Evolutionary conservation across 192 early-diverging fungal species (phyloP).

Genomic region (Coemansia sp.): DNA sequence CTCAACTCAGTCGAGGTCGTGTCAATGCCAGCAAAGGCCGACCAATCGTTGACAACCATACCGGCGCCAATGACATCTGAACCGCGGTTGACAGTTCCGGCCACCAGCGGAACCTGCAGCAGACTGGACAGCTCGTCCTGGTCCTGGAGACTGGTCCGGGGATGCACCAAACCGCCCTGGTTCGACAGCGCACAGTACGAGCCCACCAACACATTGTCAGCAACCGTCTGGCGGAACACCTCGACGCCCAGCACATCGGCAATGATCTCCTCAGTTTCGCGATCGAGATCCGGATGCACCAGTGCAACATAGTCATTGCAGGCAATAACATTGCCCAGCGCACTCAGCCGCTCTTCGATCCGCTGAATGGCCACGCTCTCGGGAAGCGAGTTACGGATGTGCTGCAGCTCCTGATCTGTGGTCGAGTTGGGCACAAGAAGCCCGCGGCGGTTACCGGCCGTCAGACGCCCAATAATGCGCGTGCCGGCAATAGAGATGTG

Average conservation of each 20-base stretch:
- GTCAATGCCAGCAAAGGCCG: slow-evolving; percentile 95
- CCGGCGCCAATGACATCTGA: slow-evolving; percentile 97
- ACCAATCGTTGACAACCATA: slow-evolving; percentile 98
- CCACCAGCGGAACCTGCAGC: slow-evolving; percentile 95
- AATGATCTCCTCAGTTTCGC: slow-evolving; percentile 99
- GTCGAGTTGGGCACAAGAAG: slow-evolving; percentile 93
- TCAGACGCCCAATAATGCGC: slow-evolving; percentile 93
- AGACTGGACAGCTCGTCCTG: slow-evolving; percentile 97
- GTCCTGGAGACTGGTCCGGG: slow-evolving; percentile 91
- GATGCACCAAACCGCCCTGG: slow-evolving; percentile 97
- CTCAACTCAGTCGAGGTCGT: slow-evolving; percentile 95
- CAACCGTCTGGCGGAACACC: slow-evolving; percentile 97
- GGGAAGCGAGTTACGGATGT: slow-evolving; percentile 93
- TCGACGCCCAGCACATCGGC: slow-evolving; percentile 97
- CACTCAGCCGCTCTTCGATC: slow-evolving; percentile 95
- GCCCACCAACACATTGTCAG: slow-evolving; percentile 95
- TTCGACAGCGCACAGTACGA: slow-evolving; percentile 94
- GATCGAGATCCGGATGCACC: slow-evolving; percentile 97
- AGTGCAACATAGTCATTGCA: slow-evolving; percentile 99
- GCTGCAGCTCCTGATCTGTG: slow-evolving; percentile 97
- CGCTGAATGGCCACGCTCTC: slow-evolving; percentile 92
- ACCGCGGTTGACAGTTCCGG: slow-evolving; percentile 98
- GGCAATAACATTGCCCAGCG: slow-evolving; percentile 97
- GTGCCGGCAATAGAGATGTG: slow-evolving; percentile 97
- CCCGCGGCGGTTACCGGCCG: slow-evolving; percentile 91